Evolutionary conservation across 2,329 filamentous ascomycete species (phyloP), one percentile per base, ranked within the genome.

Genomic region (Graphiopsis chlorocephala): DNA sequence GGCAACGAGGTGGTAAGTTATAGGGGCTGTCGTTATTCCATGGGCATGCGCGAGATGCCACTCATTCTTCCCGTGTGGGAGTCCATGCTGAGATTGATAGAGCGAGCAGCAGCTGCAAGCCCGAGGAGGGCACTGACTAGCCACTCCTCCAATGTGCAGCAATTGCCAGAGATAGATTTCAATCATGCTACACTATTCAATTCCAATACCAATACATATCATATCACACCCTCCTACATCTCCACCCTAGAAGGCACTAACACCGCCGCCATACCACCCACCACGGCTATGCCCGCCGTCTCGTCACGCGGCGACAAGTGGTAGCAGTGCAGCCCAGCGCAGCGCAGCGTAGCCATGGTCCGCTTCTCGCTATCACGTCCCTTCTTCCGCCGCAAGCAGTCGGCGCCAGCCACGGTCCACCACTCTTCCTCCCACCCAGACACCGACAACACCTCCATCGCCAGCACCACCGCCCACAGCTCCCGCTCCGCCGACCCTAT

Each of bases 361-460:
- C 64, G 67, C 48, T 71, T 71, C 64, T 67, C 66, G 20, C 50
- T 63, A 26, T 38, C 48, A 26, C 64, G 69, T 17, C 70, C 69
- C 45, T 67, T 71, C 64, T 64, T 72, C 55, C 70, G 70, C 48
- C 64, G 69, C 35, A 64, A 68, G 57, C 68, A 67, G 38, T 67
- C 68, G 28, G 66, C 66, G 45, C 66, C 67, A 65, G 67, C 67
- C 53, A 66, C 61, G 62, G 3, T 55, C 14, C 29, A 55, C 28
- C 23, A 48, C 47, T 53, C 26, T 3, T 12, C 1, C 50, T 45
- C 55, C 33, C 23, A 45, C 55, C 60, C 68, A 63, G 55, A 58
- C 55, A 62, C 68, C 65, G 65, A 56, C 35, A 57, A 60, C 64
- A 63, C 63, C 38, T 68, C 69, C 15, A 65, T 65, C 48, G 61